Conservation (phyloP, 352 stramenopile genomes). For the Salisapilia sapeloensis region DNA sequence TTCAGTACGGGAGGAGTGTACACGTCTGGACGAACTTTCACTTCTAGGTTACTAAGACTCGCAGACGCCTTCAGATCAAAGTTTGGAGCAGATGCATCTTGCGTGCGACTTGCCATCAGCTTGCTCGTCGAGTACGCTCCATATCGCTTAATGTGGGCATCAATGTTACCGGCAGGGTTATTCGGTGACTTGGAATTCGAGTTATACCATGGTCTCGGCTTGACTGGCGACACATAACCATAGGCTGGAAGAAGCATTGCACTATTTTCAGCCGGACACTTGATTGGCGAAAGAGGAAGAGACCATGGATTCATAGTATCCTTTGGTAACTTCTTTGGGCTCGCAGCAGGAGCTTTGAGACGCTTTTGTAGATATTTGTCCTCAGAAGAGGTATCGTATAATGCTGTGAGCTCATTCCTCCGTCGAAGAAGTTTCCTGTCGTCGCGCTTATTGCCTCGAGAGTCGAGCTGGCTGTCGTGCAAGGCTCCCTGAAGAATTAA, state of each 20-base stretch:
- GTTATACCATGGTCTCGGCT: slow-evolving; percentile 30
- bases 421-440: slow-evolving; percentile 11
- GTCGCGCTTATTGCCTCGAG: slow-evolving; percentile 8
- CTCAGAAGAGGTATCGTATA: slow-evolving; percentile 26
- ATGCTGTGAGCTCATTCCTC: slow-evolving; percentile 18
- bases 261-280: not conserved
- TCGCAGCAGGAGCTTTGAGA: slow-evolving; percentile 1
- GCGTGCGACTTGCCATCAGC: slow-evolving; percentile 13
- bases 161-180: slow-evolving; percentile 11
- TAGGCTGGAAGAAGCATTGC: not conserved
- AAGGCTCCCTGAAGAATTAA: slow-evolving; percentile 31
- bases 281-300: not conserved
- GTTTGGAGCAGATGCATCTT: slow-evolving; percentile 6
- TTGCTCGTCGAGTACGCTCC: slow-evolving; percentile 22
- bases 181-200: slow-evolving; percentile 15
- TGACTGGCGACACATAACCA: not conserved
- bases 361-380: slow-evolving; percentile 18
- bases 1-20: slow-evolving; percentile 17
- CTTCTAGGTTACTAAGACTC: slow-evolving; percentile 11
- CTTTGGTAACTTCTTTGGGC: not conserved
- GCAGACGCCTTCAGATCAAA: slow-evolving; percentile 15
- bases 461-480: slow-evolving; percentile 12
- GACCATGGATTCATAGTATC: not conserved
- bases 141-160: slow-evolving; percentile 35
- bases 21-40: slow-evolving; percentile 10